Base-by-base conservation (phyloP, 371 early-diverging fungal genomes). In the Haplosporangium sp. region DNA sequence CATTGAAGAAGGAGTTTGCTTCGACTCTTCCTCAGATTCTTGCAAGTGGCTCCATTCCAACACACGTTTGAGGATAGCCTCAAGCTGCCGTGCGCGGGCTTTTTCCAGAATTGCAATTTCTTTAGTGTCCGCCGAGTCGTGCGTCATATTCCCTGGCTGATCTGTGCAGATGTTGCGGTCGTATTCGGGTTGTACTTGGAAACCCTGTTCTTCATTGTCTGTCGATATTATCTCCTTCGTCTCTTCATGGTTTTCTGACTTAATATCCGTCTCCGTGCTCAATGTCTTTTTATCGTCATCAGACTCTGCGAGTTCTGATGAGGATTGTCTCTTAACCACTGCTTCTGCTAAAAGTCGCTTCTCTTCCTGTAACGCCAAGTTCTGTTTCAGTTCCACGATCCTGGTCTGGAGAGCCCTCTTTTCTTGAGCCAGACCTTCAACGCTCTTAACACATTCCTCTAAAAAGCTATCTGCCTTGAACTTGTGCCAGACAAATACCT, bases 371-470 rank as follows among this genome's bases (percentile, higher is more conserved):
- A 55, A 59, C 2, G 40, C 50, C 54, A 53, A 23, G 9, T 13
- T 13, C n/a, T 47, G 23, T 7, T 59, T 64, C 51, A 70, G 42
- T 43, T 70, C 71, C 7, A 55, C 59, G n/a, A 70, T 46, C 45
- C 58, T 59, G 3, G 53, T 60, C 64, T 77, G 77, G 2, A 77
- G 54, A 36, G 60, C 64, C 23, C 59, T 47, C 58, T 61, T 71
- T 43, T 77, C 77, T 10, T 45, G 42, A 16, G 72, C 77, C 50
- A 77, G 56, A 14, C 36, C 36, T 55, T 77, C 77, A 2, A 77
- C 68, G 38, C 64, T 57, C 72, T 52, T 63, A 29, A 71, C 77
- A 43, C 77, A 77, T 8, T 71, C 64, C 56, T 77, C 77, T 54
- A 77, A 51, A 43, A 71, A 77, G 2, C 60, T 42, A 37, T 77